A percentile compares a stretch with the other conserved stretches of the same genome.
Evolutionary conservation across 305 asterid genomes (phyloP).

Genomic region (Ruellia speciosa): DNA sequence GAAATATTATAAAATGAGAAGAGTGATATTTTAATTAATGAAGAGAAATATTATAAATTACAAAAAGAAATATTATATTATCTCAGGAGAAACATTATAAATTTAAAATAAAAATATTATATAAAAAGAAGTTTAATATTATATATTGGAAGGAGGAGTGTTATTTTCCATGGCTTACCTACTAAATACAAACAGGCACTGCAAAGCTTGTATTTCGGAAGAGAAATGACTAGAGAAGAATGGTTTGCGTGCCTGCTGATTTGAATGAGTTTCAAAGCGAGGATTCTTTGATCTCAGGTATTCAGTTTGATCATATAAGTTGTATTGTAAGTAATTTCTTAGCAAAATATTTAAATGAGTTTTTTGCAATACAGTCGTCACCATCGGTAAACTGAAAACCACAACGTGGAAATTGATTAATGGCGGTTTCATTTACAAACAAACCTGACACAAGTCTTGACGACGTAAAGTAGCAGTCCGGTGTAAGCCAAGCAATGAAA

Average conservation of each 20-base stretch:
- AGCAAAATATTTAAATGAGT: conserved; percentile 79
- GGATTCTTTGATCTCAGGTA: conserved; percentile 96
- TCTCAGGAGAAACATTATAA: too few species aligned
- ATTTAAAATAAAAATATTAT: too few species aligned
- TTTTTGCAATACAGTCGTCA: conserved; percentile 46
- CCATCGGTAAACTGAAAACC: too few species aligned
- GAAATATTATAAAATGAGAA: too few species aligned
- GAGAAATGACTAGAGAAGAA: background rate
- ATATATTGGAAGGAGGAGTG: too few species aligned
- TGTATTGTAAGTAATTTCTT: conserved; percentile 85
- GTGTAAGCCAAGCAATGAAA: conserved; percentile 72
- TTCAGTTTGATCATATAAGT: conserved; percentile 91
- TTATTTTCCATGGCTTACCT: too few species aligned
- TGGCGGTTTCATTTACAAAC: conserved; percentile 20
- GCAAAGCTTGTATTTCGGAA: too few species aligned
- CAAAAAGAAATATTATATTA: too few species aligned
- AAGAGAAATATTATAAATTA: too few species aligned
- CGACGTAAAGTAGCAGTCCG: conserved; percentile 89
- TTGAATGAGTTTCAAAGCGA: conserved; percentile 95
- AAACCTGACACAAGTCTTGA: conserved; percentile 96
- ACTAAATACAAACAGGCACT: too few species aligned
- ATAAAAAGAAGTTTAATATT: too few species aligned
- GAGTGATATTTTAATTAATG: too few species aligned
- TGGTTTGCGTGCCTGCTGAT: conserved; percentile 62
- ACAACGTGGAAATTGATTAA: background rate